phyloP scores from a whole-genome alignment of 2,329 filamentous ascomycete species.

The Aspergillus ochraceoroseus region DNA sequence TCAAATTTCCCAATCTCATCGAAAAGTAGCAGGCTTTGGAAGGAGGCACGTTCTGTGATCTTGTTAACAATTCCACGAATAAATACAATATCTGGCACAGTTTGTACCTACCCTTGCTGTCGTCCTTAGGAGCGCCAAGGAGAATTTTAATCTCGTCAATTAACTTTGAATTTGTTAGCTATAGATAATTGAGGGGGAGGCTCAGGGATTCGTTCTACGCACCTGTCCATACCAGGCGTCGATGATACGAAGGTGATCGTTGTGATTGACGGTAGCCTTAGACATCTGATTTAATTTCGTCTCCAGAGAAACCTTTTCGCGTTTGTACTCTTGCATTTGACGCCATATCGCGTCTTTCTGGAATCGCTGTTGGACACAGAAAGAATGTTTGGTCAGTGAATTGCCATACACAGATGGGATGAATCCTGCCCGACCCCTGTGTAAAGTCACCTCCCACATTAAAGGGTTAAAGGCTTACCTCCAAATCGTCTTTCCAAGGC shows the following conservation, averaged over 20 bases:
- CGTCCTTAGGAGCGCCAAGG: slow-evolving; percentile 29
- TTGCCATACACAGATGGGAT: background rate
- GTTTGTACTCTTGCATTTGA: slow-evolving; percentile 97
- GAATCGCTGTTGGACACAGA: slow-evolving; percentile 58
- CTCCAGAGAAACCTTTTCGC: slow-evolving; percentile 78
- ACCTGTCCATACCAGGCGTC: slow-evolving; percentile 96
- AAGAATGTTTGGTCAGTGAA: slow-evolving; percentile 22
- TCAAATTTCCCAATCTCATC: slow-evolving; percentile 61
- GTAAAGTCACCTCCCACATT: slow-evolving; percentile 15
- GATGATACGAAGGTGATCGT: slow-evolving; percentile 85
- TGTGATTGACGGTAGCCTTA: slow-evolving; percentile 73
- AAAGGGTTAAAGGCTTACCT: slow-evolving; percentile 54
- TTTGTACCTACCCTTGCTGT: slow-evolving; percentile 28
- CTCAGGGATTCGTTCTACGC: slow-evolving; percentile 33
- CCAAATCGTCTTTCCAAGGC: slow-evolving; percentile 65
- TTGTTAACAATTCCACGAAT: slow-evolving; percentile 6
- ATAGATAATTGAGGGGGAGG: slow-evolving; percentile 1
- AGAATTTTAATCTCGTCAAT: slow-evolving; percentile 47
- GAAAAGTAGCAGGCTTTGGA: slow-evolving; percentile 54
- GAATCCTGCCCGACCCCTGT: slow-evolving; percentile 13
- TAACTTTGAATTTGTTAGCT: slow-evolving; percentile 31
- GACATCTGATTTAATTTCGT: slow-evolving; percentile 73
- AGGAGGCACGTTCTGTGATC: slow-evolving; percentile 27
- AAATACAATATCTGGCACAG: background rate
- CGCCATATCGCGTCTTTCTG: slow-evolving; percentile 96